Base-by-base conservation (phyloP, 2,329 filamentous ascomycete species). In the Botrytis medusae region DNA sequence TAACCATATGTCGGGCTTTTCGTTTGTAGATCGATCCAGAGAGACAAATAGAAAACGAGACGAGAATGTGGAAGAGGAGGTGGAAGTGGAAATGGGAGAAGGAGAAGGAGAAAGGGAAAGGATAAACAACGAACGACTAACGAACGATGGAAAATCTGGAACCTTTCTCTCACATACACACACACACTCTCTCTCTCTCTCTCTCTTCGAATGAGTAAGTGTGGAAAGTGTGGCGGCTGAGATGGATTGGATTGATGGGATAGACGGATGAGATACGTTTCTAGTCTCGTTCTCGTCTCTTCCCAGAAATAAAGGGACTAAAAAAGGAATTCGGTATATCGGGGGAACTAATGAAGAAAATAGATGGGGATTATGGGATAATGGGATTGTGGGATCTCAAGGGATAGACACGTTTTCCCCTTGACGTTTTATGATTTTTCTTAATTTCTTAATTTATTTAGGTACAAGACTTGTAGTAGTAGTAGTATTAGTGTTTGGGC, bases 321-420 rank as follows among this genome's bases (percentile, higher is more conserved):
- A 34, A 37, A 37, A 46, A 25, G 44, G 25, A 51, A 25, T 65
- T 65, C 63, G 63, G 63, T 65, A 51, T 65, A 65, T 65, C 63
- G 63, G 63, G 63, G 1, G 29, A 65, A 65, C 16, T 65, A 40
- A 65, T 25, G 14, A 34, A 37, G 29, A 22, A 9, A n/a, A 34
- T 16, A n/a, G 63, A 62, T 62, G 32, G 34, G 34, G 59, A 61
- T 61, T 25, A 32, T 40, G 60, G 37, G 59, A 61, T 40, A 40
- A 32, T 40, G 60, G 37, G 60, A 62, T 9, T n/a, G 12, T 51
- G 48, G 48, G 48, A 51, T 51, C 48, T 59, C 22, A 25, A n/a
- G 14, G 37, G 34, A 62, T 18, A 63, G 37, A 44, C 37, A 63
- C 61, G 37, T 63, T 63, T 63, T 63, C 25, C 61, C 61, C 40